Conservation (phyloP, 805 yeast genomes). For the Groenewaldozyma tartarivorans region DNA sequence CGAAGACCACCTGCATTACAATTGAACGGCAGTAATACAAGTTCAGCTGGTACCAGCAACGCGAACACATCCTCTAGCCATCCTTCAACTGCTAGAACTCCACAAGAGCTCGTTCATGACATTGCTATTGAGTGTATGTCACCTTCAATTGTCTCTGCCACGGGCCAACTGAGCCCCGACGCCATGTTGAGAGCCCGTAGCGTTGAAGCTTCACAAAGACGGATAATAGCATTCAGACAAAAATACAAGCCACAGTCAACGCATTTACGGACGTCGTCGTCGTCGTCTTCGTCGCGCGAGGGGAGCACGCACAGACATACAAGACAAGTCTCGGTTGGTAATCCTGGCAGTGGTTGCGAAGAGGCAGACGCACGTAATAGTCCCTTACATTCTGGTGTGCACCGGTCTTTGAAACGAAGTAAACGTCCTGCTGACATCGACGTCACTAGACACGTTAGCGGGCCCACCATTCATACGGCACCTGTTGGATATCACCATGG, state of each 20-base stretch:
- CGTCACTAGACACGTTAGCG: neutral
- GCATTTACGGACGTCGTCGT: no score
- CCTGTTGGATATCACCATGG: neutral
- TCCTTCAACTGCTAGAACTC: conserved; percentile 11
- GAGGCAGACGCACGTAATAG: no score
- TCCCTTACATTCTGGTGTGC: neutral
- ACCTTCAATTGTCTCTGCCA: conserved; percentile 16
- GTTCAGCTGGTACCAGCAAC: neutral
- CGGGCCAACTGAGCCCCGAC: conserved; percentile 18
- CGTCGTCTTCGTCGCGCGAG: no score
- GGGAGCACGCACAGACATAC: no score
- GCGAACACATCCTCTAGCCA: neutral
- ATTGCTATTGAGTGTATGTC: conserved; percentile 25
- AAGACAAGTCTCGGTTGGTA: no score
- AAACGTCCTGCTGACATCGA: neutral
- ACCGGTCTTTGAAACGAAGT: neutral
- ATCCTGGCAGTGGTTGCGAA: no score
- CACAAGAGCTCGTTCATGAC: conserved; percentile 23
- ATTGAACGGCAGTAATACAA: conserved; percentile 1
- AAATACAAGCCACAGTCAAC: no score
- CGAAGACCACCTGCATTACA: conserved; percentile 11
- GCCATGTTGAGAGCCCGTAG: conserved; percentile 18
- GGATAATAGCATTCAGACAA: conserved; percentile 20
- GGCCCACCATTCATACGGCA: neutral
- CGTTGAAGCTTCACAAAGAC: conserved; percentile 23